Conservation (phyloP, 257 asterid species). For the Eustoma russellianum region DNA sequence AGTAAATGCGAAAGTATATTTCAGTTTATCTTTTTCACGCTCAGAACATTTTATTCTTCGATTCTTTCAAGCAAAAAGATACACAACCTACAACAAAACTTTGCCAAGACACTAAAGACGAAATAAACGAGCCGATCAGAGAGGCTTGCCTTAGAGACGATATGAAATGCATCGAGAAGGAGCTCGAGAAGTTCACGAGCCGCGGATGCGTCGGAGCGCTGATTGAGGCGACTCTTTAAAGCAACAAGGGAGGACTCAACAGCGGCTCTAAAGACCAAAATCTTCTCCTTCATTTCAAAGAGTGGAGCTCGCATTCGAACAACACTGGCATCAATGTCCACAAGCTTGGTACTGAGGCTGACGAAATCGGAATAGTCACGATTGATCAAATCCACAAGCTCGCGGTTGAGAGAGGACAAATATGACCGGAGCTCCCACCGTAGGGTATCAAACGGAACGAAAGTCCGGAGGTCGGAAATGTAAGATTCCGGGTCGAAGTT, state of each 20-base stretch:
- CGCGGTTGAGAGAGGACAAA: slow-evolving; percentile 55
- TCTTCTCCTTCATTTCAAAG: slow-evolving; percentile 82
- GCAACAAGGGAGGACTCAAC: slow-evolving; percentile 66
- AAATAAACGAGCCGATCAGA: neutral
- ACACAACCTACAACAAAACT: too few relatives aligned
- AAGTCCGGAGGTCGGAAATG: slow-evolving; percentile 89
- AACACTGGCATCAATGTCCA: slow-evolving; percentile 77
- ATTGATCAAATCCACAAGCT: slow-evolving; percentile 84
- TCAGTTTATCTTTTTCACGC: too few relatives aligned
- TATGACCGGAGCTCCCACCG: slow-evolving; percentile 82
- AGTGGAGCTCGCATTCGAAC: slow-evolving; percentile 98
- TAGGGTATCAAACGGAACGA: slow-evolving; percentile 88
- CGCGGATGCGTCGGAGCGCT: slow-evolving; percentile 73
- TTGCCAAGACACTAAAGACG: too few relatives aligned
- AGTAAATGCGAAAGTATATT: too few relatives aligned
- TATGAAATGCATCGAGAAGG: slow-evolving; percentile 89
- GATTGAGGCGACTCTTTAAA: slow-evolving; percentile 68
- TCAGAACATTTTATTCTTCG: too few relatives aligned
- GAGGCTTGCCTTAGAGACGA: slow-evolving; percentile 69
- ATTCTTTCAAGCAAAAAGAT: too few relatives aligned
- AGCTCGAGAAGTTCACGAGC: slow-evolving; percentile 83
- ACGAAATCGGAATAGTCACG: slow-evolving; percentile 90
- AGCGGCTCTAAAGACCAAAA: slow-evolving; percentile 51
- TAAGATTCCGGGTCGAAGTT: slow-evolving; percentile 83
- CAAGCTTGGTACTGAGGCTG: slow-evolving; percentile 86